These are phyloP conservation scores for Raffaelea albimanens DNA, from an alignment of 2,329 filamentous ascomycete genomes.

Conservation along the genomic window DNA sequence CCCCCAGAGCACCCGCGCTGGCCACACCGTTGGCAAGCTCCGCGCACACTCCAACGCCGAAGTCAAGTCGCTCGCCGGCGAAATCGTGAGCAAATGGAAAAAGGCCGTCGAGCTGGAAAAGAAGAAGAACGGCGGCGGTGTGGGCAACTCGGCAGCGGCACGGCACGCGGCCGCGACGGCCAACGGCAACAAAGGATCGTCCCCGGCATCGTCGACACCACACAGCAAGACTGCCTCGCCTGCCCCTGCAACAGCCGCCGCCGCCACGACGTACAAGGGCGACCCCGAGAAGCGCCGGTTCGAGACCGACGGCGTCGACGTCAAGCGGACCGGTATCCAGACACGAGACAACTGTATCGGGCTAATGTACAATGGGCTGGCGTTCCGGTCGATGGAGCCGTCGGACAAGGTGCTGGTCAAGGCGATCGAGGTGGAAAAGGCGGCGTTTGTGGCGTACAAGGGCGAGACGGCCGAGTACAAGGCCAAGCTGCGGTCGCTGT, in stretches of 20 bases:
- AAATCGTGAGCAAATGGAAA: constrained; percentile 85
- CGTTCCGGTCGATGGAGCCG: constrained; percentile 60
- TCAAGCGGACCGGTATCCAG: constrained; percentile 62
- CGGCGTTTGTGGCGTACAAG: constrained; percentile 61
- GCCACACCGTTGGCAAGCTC: constrained; percentile 77
- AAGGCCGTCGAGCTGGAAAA: constrained; percentile 62
- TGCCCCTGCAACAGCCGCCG: constrained; percentile 40
- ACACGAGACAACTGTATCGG: constrained; percentile 79
- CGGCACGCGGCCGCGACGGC: constrained; percentile 19
- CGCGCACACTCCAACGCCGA: constrained; percentile 70
- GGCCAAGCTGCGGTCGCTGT: constrained; percentile 83
- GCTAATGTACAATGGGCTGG: constrained; percentile 86
- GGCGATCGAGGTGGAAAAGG: constrained; percentile 73
- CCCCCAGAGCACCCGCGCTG: constrained; percentile 69
- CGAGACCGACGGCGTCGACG: constrained; percentile 71
- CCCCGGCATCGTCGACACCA: constrained; percentile 28
- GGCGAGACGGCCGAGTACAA: constrained; percentile 70
- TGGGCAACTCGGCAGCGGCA: constrained; percentile 6
- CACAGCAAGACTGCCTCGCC: no score
- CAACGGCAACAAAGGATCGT: constrained; percentile 21
- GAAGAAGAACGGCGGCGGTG: constrained; percentile 22
- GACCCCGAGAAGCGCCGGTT: constrained; percentile 73
- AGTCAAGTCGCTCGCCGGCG: constrained; percentile 65
- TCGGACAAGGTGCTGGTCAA: constrained; percentile 62
- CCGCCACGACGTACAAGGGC: constrained; percentile 45